A percentile compares a stretch with the other conserved stretches of the same genome.
phyloP scores from a whole-genome alignment of 805 yeast species.

The Candida anglica region DNA sequence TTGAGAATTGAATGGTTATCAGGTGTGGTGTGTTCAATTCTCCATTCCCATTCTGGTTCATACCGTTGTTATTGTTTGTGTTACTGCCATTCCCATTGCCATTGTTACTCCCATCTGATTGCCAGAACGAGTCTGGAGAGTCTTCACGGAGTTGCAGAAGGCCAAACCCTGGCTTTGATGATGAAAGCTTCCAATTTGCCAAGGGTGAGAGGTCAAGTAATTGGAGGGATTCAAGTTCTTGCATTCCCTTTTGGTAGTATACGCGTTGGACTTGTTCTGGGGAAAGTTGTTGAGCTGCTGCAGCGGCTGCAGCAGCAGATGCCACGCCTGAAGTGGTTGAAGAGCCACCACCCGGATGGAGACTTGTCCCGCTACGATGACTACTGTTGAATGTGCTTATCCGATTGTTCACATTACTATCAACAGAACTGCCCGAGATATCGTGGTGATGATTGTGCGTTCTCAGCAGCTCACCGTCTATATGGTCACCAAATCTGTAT shows the following conservation, averaged over 20 bases:
- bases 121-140: slow-evolving; percentile 79
- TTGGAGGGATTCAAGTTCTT: slow-evolving; percentile 53
- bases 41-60: slow-evolving; percentile 18
- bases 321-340: slow-evolving; percentile 7
- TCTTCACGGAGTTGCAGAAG: slow-evolving; percentile 70
- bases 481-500: too few relatives aligned
- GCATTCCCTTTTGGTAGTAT: slow-evolving; percentile 44
- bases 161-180: slow-evolving; percentile 69
- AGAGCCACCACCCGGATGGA: too few relatives aligned
- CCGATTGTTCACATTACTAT: slow-evolving; percentile 5
- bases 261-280: slow-evolving; percentile 38
- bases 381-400: too few relatives aligned
- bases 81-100: slow-evolving; percentile 10
- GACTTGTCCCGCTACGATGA: too few relatives aligned
- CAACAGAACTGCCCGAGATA: slow-evolving; percentile 2
- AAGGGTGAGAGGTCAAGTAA: slow-evolving; percentile 72
- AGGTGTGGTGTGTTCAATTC: slow-evolving; percentile 70
- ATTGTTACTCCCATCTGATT: slow-evolving; percentile 69
- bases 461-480: too few relatives aligned
- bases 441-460: neutral
- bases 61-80: slow-evolving; percentile 1
- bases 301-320: slow-evolving; percentile 12
- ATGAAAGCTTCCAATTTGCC: slow-evolving; percentile 83
- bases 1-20: slow-evolving; percentile 75
- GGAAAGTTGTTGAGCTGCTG: slow-evolving; percentile 32